Evolutionary conservation across 2,329 filamentous ascomycete species (phyloP).

Genomic region (Elsinoe ampelina): DNA sequence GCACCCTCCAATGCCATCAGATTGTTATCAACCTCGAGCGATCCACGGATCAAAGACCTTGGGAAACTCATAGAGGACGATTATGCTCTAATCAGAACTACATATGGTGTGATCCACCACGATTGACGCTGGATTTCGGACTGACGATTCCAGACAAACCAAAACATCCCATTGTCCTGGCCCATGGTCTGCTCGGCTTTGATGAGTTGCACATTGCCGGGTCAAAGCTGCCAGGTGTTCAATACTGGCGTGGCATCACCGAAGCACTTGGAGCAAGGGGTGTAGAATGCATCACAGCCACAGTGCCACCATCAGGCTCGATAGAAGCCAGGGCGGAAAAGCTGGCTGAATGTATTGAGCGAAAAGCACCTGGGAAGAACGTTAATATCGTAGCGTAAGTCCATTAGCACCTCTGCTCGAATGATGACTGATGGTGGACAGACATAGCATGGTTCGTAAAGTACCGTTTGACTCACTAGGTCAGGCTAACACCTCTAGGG

Average conservation of each 20-base stretch:
- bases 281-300: slow-evolving; percentile 52
- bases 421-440: slow-evolving; percentile 17
- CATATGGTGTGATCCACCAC: slow-evolving; percentile 40
- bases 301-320: slow-evolving; percentile 49
- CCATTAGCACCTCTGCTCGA: neutral
- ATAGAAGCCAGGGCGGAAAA: slow-evolving; percentile 50
- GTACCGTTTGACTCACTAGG: neutral
- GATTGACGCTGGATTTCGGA: neutral
- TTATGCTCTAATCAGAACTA: slow-evolving; percentile 49
- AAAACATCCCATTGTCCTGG: slow-evolving; percentile 52
- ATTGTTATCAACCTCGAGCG: neutral
- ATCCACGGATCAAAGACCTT: slow-evolving; percentile 10
- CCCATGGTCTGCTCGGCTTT: slow-evolving; percentile 58
- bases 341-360: slow-evolving; percentile 44
- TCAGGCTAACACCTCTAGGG: slow-evolving; percentile 23
- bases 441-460: slow-evolving; percentile 46
- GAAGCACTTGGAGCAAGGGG: slow-evolving; percentile 48
- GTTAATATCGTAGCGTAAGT: slow-evolving; percentile 58
- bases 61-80: slow-evolving; percentile 46
- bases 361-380: slow-evolving; percentile 45
- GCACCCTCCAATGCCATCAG: neutral
- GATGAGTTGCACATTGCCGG: slow-evolving; percentile 49
- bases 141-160: slow-evolving; percentile 29
- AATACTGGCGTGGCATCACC: slow-evolving; percentile 56
- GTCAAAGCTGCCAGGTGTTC: slow-evolving; percentile 45